These are phyloP conservation scores for Rhipidocladum racemiflorum DNA, from an alignment of 176 grass and related monocot genomes.

Conservation along the genomic window DNA sequence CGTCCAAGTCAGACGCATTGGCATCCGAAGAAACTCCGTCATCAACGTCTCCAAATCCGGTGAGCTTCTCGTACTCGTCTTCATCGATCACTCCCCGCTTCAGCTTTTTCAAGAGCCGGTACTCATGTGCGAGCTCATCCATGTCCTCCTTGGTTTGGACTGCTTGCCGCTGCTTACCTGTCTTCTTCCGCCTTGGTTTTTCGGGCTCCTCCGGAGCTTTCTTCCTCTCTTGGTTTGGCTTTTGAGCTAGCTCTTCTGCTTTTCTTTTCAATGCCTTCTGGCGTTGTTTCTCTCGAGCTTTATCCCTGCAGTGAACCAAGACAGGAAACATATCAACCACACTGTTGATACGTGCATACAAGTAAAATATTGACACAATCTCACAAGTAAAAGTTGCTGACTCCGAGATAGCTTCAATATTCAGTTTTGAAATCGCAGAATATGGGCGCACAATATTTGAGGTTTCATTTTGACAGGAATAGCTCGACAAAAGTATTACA, in stretches of 20 bases:
- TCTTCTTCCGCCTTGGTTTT: slow-evolving; percentile 74
- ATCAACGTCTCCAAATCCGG: slow-evolving; percentile 56
- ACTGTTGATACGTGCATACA: not conserved
- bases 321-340: not conserved
- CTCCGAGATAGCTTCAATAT: not conserved
- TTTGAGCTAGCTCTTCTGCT: slow-evolving; percentile 48
- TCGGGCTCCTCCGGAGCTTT: slow-evolving; percentile 24
- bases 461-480: not conserved
- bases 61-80: slow-evolving; percentile 79
- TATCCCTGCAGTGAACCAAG: slow-evolving; percentile 50
- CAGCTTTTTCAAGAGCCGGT: slow-evolving; percentile 79
- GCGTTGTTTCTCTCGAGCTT: slow-evolving; percentile 78
- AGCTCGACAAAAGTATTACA: not conserved
- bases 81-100: slow-evolving; percentile 79
- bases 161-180: slow-evolving; percentile 60
- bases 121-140: slow-evolving; percentile 78
- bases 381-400: not conserved
- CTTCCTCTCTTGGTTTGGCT: slow-evolving; percentile 57
- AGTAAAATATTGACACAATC: not conserved
- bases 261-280: slow-evolving; percentile 74
- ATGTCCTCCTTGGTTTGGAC: slow-evolving; percentile 88
- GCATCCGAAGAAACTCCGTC: slow-evolving; percentile 31
- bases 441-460: not conserved
- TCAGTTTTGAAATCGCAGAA: slow-evolving; percentile 7
- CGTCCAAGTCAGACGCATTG: not conserved